These are phyloP conservation scores for Ceriops tagal DNA, from an alignment of 345 rosid genomes.

Conservation along the genomic window DNA sequence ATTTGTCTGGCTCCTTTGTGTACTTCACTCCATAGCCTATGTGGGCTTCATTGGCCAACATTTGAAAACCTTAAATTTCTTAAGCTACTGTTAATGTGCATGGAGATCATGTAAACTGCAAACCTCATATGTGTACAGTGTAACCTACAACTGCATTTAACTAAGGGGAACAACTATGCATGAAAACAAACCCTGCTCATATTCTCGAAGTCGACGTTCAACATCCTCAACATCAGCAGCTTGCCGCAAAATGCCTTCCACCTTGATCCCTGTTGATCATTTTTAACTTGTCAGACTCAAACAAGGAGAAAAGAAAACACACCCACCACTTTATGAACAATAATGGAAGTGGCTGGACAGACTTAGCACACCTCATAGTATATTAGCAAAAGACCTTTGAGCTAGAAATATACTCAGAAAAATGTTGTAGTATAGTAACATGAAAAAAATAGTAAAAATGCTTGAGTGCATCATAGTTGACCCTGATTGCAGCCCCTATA, in stretches of 20 bases:
- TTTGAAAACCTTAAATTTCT: constrained; percentile 5
- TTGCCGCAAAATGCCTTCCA: constrained; percentile 95
- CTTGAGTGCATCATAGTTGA: too few relatives aligned
- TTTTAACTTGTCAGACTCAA: constrained; percentile 25
- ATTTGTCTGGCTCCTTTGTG: constrained; percentile 9
- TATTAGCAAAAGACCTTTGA: not conserved
- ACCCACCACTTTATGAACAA: not conserved
- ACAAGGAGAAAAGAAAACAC: not conserved
- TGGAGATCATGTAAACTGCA: not conserved
- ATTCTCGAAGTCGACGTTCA: constrained; percentile 79
- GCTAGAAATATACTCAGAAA: too few relatives aligned
- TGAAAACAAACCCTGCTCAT: constrained; percentile 71
- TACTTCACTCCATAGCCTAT: constrained; percentile 1
- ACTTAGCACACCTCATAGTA: not conserved
- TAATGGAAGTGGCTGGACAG: not conserved
- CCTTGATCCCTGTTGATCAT: constrained; percentile 61
- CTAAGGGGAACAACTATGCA: constrained; percentile 5
- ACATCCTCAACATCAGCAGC: constrained; percentile 99
- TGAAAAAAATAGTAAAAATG: too few relatives aligned
- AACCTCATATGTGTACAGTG: not conserved
- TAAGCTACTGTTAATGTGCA: not conserved
- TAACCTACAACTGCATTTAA: constrained; percentile 2
- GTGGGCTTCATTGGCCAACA: not conserved
- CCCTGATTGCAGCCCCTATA: too few relatives aligned
- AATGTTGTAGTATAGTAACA: too few relatives aligned